Percentiles rank a stretch among this genome's conserved stretches.
Conservation (phyloP, 495 filamentous ascomycete species). For the Hypoxylon intermedium region DNA sequence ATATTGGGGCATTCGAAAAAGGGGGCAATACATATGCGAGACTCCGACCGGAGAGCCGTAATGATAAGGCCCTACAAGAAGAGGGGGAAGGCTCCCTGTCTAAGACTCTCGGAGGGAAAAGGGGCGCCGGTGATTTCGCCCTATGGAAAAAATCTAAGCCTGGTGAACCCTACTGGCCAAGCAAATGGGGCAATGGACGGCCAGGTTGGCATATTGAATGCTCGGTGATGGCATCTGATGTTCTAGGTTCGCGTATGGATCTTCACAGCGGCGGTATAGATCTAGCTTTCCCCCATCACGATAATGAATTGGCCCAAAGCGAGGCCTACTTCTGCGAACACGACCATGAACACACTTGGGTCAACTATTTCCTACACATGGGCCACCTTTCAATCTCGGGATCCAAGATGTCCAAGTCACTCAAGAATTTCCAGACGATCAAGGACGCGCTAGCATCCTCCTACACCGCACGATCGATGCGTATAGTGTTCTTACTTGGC, state of each 20-base stretch:
- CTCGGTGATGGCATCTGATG: conserved; percentile 91
- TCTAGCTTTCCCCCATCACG: conserved; percentile 93
- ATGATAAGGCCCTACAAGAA: conserved; percentile 79
- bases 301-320: conserved; percentile 93
- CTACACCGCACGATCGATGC: conserved; percentile 80
- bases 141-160: conserved; percentile 93
- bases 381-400: conserved; percentile 90
- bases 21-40: conserved; percentile 84
- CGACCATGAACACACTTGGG: conserved; percentile 74
- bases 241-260: conserved; percentile 82
- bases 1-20: conserved; percentile 85
- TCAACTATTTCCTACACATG: conserved; percentile 97
- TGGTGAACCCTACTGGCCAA: conserved; percentile 90
- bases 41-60: conserved; percentile 84
- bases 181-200: conserved; percentile 83
- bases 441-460: conserved; percentile 75
- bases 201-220: conserved; percentile 99
- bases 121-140: conserved; percentile 81
- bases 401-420: conserved; percentile 91
- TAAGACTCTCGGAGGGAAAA: conserved; percentile 71
- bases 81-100: conserved; percentile 90
- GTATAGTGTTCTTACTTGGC: conserved; percentile 87
- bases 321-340: conserved; percentile 79
- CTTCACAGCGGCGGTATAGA: conserved; percentile 95
- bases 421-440: conserved; percentile 99